A percentile compares a stretch with the other conserved stretches of the same genome.
Conservation (phyloP, 306 rosid genomes). For the Herpetospermum pedunculosum region DNA sequence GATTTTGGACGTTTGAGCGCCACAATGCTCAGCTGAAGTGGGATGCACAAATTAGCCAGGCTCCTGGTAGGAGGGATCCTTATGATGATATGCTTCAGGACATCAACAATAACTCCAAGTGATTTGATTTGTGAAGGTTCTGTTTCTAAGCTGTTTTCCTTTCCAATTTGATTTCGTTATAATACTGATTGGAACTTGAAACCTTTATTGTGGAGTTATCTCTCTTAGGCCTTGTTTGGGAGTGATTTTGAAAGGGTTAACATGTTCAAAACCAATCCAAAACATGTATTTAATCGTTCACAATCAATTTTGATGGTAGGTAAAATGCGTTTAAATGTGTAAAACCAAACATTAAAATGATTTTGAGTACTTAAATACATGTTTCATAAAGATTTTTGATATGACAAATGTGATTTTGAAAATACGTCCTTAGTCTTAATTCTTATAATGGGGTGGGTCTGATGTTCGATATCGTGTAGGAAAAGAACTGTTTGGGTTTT, state of each 20-base stretch:
- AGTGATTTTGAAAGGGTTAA: too few species aligned
- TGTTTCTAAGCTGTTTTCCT: neutral
- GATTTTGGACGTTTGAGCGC: constrained; percentile 96
- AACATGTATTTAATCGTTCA: too few species aligned
- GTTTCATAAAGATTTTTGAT: too few species aligned
- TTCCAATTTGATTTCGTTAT: neutral
- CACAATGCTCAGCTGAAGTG: constrained; percentile 79
- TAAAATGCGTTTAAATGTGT: too few species aligned
- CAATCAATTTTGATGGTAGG: too few species aligned
- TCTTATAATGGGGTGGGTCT: neutral
- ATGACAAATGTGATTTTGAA: too few species aligned
- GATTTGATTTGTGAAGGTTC: constrained; percentile 19
- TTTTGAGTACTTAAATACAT: too few species aligned
- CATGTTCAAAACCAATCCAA: too few species aligned
- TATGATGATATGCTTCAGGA: constrained; percentile 72
- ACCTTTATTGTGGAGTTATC: neutral
- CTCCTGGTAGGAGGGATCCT: constrained; percentile 74
- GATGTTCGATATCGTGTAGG: neutral
- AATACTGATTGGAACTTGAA: neutral
- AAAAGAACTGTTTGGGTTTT: neutral
- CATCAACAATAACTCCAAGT: constrained; percentile 23
- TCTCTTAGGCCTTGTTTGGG: too few species aligned
- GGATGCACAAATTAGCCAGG: constrained; percentile 94
- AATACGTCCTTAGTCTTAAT: neutral
- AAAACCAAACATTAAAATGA: too few species aligned